Base-by-base conservation (phyloP, 148 eudicot genomes). In the Fagopyrum homotropicum region DNA sequence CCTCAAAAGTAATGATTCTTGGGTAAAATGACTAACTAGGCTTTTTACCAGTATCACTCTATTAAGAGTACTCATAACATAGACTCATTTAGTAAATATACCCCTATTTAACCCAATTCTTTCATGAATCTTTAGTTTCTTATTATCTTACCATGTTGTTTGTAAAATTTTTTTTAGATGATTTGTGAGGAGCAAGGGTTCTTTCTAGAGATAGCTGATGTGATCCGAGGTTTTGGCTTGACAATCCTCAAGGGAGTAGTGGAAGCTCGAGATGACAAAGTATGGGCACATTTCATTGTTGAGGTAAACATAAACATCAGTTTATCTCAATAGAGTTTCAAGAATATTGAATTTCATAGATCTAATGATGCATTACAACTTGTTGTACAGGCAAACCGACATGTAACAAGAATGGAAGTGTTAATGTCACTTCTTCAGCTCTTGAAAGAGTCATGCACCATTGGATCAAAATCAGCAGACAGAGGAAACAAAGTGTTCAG, bases 201-300 rank as follows among this genome's bases (percentile, higher is more conserved):
- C 83, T 95, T 92, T 77, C 83, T 92, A 11, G 97, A 95, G 86
- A 89, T 95, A 76, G 88, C 89, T 11, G 97, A 92, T 19, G 72
- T 81, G 45, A 83, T 95, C 73, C 88, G 89, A 57, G 82, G 88
- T 43, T 82, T 92, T 55, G 98, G 97, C 48, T 83, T 95, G 84
- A 84, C 73, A 8, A 89, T 95, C 64, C 85, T 92, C 77, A 92
- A 95, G 77, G 99, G 99, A 48, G 80, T 84, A 52, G 89, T 92
- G 89, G 98, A 95, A 83, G 83, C 75, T 73, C 85, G 80, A 59
- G 76, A 82, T 35, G 89, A 88, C 77, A 96, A 96, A 78, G 82
- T 92, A 73, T 88, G 97, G 92, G 97, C 94, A 26, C 85, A 79
- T 70, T 95, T 86, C 81, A 78, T 83, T 26, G 98, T 92, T 30